A percentile compares a stretch with the other conserved stretches of the same genome.
These are phyloP conservation scores for Triangularia verruculosa DNA, from an alignment of 2,329 filamentous ascomycete genomes.

Conservation along the genomic window DNA sequence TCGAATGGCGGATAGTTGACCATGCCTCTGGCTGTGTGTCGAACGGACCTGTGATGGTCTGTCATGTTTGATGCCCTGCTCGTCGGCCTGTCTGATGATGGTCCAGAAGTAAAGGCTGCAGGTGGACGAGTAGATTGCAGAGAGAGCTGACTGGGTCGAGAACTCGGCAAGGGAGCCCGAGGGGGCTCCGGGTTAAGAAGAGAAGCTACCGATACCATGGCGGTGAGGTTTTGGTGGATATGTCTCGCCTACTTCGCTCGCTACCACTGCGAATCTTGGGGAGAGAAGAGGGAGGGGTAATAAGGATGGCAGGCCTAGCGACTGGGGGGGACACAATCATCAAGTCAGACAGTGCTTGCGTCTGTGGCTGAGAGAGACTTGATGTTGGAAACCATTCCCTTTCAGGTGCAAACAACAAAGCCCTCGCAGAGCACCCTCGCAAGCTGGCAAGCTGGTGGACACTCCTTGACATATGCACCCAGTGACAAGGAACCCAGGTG, in stretches of 20 bases:
- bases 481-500: constrained; percentile 39
- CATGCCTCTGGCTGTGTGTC: constrained; percentile 31
- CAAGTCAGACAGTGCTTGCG: constrained; percentile 29
- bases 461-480: constrained; percentile 26
- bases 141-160: constrained; percentile 33
- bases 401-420: constrained; percentile 41
- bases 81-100: neutral
- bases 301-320: constrained; percentile 25
- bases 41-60: neutral
- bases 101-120: neutral
- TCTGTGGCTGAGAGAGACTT: constrained; percentile 6
- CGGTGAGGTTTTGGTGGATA: constrained; percentile 27
- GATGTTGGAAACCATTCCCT: constrained; percentile 31
- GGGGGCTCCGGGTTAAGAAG: constrained; percentile 60
- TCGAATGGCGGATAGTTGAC: constrained; percentile 57
- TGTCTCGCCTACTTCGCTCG: constrained; percentile 44
- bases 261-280: constrained; percentile 24
- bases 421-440: constrained; percentile 34
- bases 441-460: constrained; percentile 32
- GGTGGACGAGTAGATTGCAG: neutral
- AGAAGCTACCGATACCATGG: constrained; percentile 63
- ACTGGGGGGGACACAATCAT: constrained; percentile 25
- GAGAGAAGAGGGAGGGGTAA: constrained; percentile 33
- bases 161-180: constrained; percentile 40
- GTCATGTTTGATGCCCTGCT: neutral